Evolutionary conservation across 2,329 filamentous ascomycete genomes (phyloP), one percentile per base, ranked within the genome.

Genomic region (Cytospora leucostoma): DNA sequence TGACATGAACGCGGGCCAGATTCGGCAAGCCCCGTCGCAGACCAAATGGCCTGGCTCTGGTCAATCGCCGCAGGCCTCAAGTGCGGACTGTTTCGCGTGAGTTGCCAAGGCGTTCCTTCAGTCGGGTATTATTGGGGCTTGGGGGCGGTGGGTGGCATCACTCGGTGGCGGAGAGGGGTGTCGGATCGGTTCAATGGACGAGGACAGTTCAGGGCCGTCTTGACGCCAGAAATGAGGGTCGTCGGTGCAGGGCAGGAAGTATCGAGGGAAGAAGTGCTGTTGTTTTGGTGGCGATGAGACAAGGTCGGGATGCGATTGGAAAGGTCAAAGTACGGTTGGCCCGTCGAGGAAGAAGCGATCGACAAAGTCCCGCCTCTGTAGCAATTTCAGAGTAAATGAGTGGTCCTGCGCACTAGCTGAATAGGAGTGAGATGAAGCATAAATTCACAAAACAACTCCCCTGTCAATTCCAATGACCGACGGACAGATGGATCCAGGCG

Each of bases 351-450:
- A 70, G 67, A 66, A 71, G 69, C 67, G 71, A 73, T 72, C 72
- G 70, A 69, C 71, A 68, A 68, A 67, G 68, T 68, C 71, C 71
- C 69, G 67, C 71, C 66, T 64, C 67, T 65, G 63, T 67, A 68
- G 68, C 67, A 73, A 74, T 73, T 72, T 74, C 71, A 61, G 40
- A 61, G 59, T 54, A 47, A 55, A 60, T 54, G 49, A 58, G 44
- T 50, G 60, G 54, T 57, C 54, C 60, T 58, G 60, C 54, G 55
- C 60, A 56, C 59, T 62, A 63, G 61, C 61, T 63, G 55, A 59
- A 58, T 59, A 63, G 49, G 55, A 63, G 61, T 58, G 54, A 51
- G 44, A 47, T 59, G 55, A 59, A 63, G 50, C 49, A 47, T 53
- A 37, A 63, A 59, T 53, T 51, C 47, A 57, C 54, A 63, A 58